phyloP scores from a whole-genome alignment of 2,329 filamentous ascomycete species.

The Paraconiothyrium sp. region DNA sequence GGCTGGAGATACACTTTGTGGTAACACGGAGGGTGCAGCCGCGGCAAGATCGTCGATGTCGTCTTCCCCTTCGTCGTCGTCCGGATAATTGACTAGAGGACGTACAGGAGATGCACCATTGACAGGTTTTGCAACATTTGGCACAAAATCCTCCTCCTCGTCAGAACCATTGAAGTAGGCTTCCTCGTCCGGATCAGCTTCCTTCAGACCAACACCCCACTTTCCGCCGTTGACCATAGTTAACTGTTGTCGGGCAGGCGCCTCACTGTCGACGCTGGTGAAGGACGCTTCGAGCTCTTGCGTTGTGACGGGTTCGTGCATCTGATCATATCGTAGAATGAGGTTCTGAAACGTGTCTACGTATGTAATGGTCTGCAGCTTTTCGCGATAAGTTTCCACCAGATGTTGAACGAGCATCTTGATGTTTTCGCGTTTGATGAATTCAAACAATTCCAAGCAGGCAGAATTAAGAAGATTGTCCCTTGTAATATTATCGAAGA shows the following conservation, averaged over 20 bases:
- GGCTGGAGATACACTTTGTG: conserved; percentile 34
- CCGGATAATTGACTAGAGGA: conserved; percentile 89
- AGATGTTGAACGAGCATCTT: conserved; percentile 85
- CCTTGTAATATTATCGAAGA: conserved; percentile 84
- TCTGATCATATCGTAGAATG: conserved; percentile 80
- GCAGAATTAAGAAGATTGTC: conserved; percentile 95
- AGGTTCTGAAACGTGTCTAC: conserved; percentile 85
- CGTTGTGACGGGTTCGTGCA: conserved; percentile 67
- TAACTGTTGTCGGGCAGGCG: conserved; percentile 48
- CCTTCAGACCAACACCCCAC: conserved; percentile 77
- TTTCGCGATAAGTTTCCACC: conserved; percentile 83
- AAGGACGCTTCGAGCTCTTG: conserved; percentile 69
- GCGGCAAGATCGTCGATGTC: conserved; percentile 68
- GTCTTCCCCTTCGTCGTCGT: conserved; percentile 75
- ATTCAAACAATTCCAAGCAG: conserved; percentile 92
- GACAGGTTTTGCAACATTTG: conserved; percentile 45
- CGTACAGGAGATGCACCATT: conserved; percentile 72
- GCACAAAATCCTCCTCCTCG: conserved; percentile 74
- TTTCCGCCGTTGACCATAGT: conserved; percentile 64
- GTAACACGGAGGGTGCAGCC: conserved; percentile 47
- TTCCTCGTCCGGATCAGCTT: conserved; percentile 86
- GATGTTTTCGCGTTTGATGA: conserved; percentile 69
- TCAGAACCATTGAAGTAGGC: conserved; percentile 94
- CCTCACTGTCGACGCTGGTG: conserved; percentile 72
- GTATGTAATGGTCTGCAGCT: conserved; percentile 78